Conservation (phyloP, 108 stramenopile species). For the Schizochytrium sp. region DNA sequence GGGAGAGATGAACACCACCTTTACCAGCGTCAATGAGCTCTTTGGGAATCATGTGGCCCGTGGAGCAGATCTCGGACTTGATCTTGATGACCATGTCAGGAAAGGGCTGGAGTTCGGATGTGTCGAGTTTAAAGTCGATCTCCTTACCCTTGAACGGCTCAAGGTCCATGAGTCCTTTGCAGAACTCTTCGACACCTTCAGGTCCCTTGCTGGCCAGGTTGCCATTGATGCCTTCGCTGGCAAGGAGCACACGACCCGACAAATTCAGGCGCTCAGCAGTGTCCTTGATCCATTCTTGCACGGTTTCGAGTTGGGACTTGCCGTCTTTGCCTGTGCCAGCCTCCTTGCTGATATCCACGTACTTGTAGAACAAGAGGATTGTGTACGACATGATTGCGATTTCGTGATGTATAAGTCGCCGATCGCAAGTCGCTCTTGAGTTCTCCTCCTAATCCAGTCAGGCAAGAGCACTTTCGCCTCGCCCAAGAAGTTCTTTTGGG, state of each 20-base stretch:
- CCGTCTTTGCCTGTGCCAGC: neutral
- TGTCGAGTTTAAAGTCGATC: slow-evolving; percentile 65
- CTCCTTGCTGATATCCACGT: neutral
- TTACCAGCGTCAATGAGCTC: slow-evolving; percentile 14
- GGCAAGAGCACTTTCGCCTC: too few relatives aligned
- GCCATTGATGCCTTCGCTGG: slow-evolving; percentile 68
- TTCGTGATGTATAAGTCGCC: too few relatives aligned
- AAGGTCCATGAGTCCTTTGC: neutral
- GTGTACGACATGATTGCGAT: neutral
- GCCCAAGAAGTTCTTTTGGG: too few relatives aligned
- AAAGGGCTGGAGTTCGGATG: slow-evolving; percentile 39
- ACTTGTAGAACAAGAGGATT: slow-evolving; percentile 60
- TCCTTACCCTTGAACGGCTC: neutral
- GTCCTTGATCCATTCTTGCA: neutral
- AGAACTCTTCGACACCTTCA: slow-evolving; percentile 25
- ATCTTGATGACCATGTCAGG: slow-evolving; percentile 43
- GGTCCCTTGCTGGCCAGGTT: slow-evolving; percentile 55
- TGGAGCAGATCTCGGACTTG: slow-evolving; percentile 54
- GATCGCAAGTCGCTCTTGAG: too few relatives aligned
- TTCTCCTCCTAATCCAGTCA: too few relatives aligned
- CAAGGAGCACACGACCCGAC: slow-evolving; percentile 61
- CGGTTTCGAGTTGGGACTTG: neutral
- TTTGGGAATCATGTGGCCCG: neutral
- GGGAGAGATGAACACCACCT: slow-evolving; percentile 7
- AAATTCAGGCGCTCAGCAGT: slow-evolving; percentile 13